These are phyloP conservation scores for Aspergillus terreus DNA, from an alignment of 2,329 filamentous ascomycete genomes.

Conservation along the genomic window DNA sequence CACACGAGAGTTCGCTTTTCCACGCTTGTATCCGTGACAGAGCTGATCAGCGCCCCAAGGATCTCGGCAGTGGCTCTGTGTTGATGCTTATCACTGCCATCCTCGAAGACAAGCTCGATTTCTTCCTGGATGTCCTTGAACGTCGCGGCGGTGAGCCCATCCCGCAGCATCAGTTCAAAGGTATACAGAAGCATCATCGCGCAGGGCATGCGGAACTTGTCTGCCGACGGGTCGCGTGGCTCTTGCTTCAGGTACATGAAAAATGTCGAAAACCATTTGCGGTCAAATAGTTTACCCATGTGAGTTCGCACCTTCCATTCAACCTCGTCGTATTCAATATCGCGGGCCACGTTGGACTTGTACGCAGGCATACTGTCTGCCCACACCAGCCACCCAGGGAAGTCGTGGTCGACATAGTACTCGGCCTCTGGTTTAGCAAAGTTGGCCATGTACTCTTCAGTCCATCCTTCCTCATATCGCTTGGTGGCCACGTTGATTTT, in stretches of 20 bases:
- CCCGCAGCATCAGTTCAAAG: conserved; percentile 79
- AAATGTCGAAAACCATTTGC: conserved; percentile 79
- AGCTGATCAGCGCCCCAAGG: conserved; percentile 76
- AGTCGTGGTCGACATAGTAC: conserved; percentile 87
- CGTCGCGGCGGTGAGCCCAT: conserved; percentile 70
- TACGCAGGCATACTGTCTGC: conserved; percentile 79
- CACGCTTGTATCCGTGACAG: conserved; percentile 72
- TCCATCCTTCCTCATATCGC: conserved; percentile 74
- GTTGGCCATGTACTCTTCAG: conserved; percentile 68
- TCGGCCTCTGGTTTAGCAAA: conserved; percentile 77
- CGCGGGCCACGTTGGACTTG: conserved; percentile 61
- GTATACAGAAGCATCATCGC: conserved; percentile 83
- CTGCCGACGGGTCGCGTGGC: conserved; percentile 73
- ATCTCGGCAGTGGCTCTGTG: conserved; percentile 95
- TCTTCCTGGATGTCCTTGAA: conserved; percentile 87
- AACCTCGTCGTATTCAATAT: conserved; percentile 75
- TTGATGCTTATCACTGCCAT: conserved; percentile 96
- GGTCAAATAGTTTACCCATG: conserved; percentile 76
- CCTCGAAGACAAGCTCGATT: conserved; percentile 72
- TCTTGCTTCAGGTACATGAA: conserved; percentile 97
- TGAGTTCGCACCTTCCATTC: conserved; percentile 71
- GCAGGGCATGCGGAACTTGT: conserved; percentile 86
- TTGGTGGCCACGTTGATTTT: conserved; percentile 71
- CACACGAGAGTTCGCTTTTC: conserved; percentile 74
- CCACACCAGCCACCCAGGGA: conserved; percentile 97